Evolutionary conservation across 164 flowering plant species (phyloP).

Genomic region (Santalum album): DNA sequence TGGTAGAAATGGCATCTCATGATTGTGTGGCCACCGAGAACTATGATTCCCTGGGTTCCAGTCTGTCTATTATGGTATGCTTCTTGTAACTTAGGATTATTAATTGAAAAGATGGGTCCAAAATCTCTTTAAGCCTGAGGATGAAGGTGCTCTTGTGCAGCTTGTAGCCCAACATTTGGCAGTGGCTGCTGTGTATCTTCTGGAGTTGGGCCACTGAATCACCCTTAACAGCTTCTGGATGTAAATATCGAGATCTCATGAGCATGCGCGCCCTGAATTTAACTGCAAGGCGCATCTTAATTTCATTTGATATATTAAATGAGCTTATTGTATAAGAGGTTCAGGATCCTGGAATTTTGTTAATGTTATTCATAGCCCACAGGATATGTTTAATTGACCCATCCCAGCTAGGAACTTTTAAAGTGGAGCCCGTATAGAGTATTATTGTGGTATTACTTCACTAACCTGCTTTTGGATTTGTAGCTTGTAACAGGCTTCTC

Average conservation of each 20-base stretch:
- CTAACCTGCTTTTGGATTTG: constrained; percentile 8
- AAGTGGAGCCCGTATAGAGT: neutral
- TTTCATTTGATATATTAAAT: neutral
- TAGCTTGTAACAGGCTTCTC: too few relatives aligned
- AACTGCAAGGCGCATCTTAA: neutral
- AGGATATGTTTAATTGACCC: too few relatives aligned
- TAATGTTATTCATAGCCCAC: neutral
- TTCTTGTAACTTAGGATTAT: too few relatives aligned
- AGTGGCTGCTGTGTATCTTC: neutral
- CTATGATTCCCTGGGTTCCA: too few relatives aligned
- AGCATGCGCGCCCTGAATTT: neutral
- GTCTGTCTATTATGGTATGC: too few relatives aligned
- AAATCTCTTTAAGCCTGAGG: too few relatives aligned
- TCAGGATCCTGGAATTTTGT: neutral
- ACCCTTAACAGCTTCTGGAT: neutral
- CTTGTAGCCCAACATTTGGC: too few relatives aligned
- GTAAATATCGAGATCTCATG: neutral
- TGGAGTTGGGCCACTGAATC: neutral
- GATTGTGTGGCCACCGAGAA: too few relatives aligned
- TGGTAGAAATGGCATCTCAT: neutral
- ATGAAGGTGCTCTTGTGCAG: too few relatives aligned
- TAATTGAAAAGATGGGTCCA: too few relatives aligned
- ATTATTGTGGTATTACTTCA: constrained; percentile 17
- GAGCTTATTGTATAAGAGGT: neutral
- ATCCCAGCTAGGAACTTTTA: too few relatives aligned